These are phyloP conservation scores for Chenopodium quinoa DNA, from an alignment of 148 eudicot species.

Conservation along the genomic window DNA sequence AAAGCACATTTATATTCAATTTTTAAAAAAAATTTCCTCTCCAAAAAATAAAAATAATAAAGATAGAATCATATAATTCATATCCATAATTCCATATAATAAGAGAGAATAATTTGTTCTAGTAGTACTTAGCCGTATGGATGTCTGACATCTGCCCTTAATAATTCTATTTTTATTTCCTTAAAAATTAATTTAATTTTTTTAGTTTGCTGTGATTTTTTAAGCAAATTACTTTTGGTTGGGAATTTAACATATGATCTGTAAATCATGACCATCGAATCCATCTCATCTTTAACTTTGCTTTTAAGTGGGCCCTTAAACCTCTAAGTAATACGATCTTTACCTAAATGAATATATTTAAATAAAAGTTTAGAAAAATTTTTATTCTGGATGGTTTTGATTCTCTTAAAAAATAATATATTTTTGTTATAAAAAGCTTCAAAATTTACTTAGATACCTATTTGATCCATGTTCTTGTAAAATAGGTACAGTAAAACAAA, in stretches of 20 bases:
- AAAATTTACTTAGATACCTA: slow-evolving; percentile 9
- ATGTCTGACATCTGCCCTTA: slow-evolving; percentile 34
- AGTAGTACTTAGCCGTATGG: slow-evolving; percentile 35
- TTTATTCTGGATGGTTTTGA: slow-evolving; percentile 29
- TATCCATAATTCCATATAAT: slow-evolving; percentile 20
- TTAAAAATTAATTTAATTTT: not conserved
- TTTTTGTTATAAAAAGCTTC: slow-evolving; percentile 3
- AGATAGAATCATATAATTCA: slow-evolving; percentile 4
- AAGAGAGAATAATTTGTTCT: slow-evolving; percentile 23
- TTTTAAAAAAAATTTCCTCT: not conserved
- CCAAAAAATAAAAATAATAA: not conserved
- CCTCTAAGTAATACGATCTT: not conserved
- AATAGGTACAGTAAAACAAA: not conserved
- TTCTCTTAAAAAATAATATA: not conserved
- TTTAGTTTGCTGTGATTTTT: slow-evolving; percentile 1
- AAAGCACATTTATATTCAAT: not conserved
- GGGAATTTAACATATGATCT: slow-evolving; percentile 22
- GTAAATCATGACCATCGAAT: slow-evolving; percentile 33
- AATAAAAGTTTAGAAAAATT: slow-evolving; percentile 10
- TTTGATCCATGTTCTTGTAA: slow-evolving; percentile 24
- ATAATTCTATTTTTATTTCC: not conserved
- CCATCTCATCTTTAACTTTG: slow-evolving; percentile 23
- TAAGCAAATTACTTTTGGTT: slow-evolving; percentile 18
- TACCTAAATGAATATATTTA: not conserved
- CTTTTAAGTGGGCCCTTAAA: slow-evolving; percentile 18